Evolutionary conservation across 345 rosid genomes (phyloP), one percentile per base, ranked within the genome.

Genomic region (Acer yangbiense): DNA sequence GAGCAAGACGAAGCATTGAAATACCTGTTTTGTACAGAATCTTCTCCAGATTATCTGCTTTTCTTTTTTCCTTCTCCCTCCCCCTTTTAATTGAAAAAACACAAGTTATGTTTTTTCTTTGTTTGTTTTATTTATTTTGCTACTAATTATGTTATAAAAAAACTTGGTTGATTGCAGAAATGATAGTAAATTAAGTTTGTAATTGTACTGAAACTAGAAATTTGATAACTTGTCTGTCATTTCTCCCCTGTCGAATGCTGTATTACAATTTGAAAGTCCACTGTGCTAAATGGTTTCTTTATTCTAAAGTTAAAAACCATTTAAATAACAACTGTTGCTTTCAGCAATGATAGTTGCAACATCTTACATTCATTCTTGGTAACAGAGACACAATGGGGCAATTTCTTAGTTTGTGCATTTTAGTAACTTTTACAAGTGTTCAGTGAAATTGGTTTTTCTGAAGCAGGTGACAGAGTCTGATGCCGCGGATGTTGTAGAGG

Each of bases 391-490:
- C 27, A 79, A 73, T 77, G 73, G 48, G 27, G 69, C 62, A 54
- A 54, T 54, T 48, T 52, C n/a, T 63, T 61, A 62, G 29, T 58
- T 62, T 67, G 72, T 52, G 35, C 66, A 32, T 20, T 75, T 68
- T 23, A 17, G 44, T 32, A 52, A 21, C 60, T n/a, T 74, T 79
- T 74, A 64, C 46, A 27, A 54, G 48, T 29, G 44, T 13, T 41
- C 21, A 8, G 43, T 54, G 55, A 74, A 67, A 11, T 73, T 77
- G 35, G 39, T 71, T 67, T 77, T 82, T 85, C 82, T 79, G 79
- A 64, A 64, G 79, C 93, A 97, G 99, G 95, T 97, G 64, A 90
- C 94, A 18, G 99, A 94, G 80, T 87, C 88, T 75, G 97, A 97
- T 89, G 92, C 95, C 64, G 98, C 93, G 82, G 98, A 94, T 85